Evolutionary conservation across 2,329 filamentous ascomycete genomes (phyloP).

Genomic region (Arthrobotrys megalospora): DNA sequence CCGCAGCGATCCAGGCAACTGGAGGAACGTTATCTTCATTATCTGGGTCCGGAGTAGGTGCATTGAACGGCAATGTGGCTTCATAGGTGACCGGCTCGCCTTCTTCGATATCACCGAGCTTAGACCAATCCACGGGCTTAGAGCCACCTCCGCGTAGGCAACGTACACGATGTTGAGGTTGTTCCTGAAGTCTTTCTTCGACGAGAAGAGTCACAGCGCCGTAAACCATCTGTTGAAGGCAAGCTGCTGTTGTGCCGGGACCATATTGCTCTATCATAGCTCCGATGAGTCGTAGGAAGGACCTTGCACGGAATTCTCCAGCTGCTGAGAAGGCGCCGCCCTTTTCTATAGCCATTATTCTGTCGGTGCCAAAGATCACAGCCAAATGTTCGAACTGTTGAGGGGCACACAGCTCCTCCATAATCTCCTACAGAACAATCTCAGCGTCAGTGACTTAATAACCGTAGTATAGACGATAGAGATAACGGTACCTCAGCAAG

Average conservation of each 20-base stretch:
- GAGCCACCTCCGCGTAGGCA: not conserved
- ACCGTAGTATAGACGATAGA: not conserved
- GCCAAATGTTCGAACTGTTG: constrained; percentile 6
- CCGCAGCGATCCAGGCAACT: too few relatives aligned
- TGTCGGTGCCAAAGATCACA: not conserved
- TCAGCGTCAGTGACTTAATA: not conserved
- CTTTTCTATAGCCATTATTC: not conserved
- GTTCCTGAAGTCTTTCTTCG: not conserved
- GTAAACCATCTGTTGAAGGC: not conserved
- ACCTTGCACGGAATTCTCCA: constrained; percentile 6
- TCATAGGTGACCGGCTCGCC: not conserved
- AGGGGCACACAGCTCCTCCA: constrained; percentile 2
- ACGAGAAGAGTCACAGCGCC: not conserved
- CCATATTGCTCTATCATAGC: not conserved
- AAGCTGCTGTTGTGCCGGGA: too few relatives aligned
- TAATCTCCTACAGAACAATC: not conserved
- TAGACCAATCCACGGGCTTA: not conserved
- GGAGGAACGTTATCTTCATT: too few relatives aligned
- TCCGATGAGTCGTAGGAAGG: not conserved
- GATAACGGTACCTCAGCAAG: not conserved
- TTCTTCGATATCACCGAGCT: not conserved
- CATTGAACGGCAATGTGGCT: too few relatives aligned
- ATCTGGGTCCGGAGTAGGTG: too few relatives aligned
- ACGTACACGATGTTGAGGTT: not conserved
- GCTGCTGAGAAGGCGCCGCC: not conserved